Evolutionary conservation across 1,284 basidiomycete species (phyloP).

Genomic region (Violaceomyces palustris): DNA sequence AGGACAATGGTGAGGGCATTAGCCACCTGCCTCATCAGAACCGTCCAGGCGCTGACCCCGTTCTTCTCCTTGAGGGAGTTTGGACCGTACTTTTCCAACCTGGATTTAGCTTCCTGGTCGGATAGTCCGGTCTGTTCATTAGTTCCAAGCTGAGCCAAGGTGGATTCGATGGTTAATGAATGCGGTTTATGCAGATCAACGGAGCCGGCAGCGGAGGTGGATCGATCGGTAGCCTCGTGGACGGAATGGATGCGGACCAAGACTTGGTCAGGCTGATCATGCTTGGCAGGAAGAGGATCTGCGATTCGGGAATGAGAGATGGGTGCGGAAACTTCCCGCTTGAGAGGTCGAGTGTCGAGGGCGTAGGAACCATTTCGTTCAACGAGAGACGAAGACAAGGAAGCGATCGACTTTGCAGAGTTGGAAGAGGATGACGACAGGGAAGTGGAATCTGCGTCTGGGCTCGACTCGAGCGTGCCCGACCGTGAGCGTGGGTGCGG

Average conservation of each 20-base stretch:
- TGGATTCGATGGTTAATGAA: conserved; percentile 29
- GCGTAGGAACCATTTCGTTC: background rate
- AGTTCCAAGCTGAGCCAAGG: conserved; percentile 24
- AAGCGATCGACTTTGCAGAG: too few species aligned
- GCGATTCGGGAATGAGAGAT: too few species aligned
- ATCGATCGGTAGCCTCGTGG: conserved; percentile 15
- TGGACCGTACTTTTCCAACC: conserved; percentile 22
- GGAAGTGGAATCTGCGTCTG: too few species aligned
- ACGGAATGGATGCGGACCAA: conserved; percentile 14
- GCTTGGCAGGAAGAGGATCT: too few species aligned
- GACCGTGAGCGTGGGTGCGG: too few species aligned
- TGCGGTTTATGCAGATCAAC: conserved; percentile 44
- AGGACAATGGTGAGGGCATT: conserved; percentile 51
- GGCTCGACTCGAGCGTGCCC: too few species aligned
- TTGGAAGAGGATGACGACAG: too few species aligned
- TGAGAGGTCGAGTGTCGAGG: too few species aligned
- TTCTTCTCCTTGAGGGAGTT: conserved; percentile 39
- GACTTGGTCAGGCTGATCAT: background rate
- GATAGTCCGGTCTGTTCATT: conserved; percentile 26
- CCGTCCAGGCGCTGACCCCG: conserved; percentile 32
- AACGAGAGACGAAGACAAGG: conserved; percentile 7
- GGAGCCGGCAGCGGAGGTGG: conserved; percentile 30
- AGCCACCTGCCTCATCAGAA: conserved; percentile 43
- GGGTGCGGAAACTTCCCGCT: too few species aligned
- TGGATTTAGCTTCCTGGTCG: conserved; percentile 16